phyloP scores from a whole-genome alignment of 108 stramenopile genomes.

The Skeletonema menzelii region DNA sequence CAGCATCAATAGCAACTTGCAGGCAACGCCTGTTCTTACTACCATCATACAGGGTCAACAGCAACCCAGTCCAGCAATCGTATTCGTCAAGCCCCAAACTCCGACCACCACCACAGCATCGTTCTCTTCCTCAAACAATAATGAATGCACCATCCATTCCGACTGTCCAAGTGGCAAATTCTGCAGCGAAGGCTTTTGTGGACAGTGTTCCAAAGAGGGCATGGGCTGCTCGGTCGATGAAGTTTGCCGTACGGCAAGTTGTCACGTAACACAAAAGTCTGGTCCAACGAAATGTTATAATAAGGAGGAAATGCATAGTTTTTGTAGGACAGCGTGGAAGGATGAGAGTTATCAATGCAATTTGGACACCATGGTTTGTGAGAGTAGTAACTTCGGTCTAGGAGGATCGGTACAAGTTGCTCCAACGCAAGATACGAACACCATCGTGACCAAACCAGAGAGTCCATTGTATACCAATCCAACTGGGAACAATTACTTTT shows the following conservation, averaged over 20 bases:
- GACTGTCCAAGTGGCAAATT: neutral
- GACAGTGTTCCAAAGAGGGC: slow-evolving; percentile 15
- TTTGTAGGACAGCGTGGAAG: neutral
- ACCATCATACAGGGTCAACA: neutral
- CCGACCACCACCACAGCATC: neutral
- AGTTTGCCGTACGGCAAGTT: slow-evolving; percentile 20
- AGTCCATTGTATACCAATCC: slow-evolving; percentile 28
- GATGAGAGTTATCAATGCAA: slow-evolving; percentile 10
- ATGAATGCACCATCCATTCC: neutral
- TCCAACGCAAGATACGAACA: neutral
- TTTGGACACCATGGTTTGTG: slow-evolving; percentile 26
- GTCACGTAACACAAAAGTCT: slow-evolving; percentile 5
- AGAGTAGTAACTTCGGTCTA: too few relatives aligned
- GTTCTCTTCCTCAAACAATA: neutral
- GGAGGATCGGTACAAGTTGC: too few relatives aligned
- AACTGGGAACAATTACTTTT: slow-evolving; percentile 32
- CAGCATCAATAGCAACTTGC: neutral
- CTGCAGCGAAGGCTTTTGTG: slow-evolving; percentile 14
- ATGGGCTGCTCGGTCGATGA: slow-evolving; percentile 26
- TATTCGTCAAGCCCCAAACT: neutral
- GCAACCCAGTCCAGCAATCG: neutral
- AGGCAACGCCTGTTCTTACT: neutral
- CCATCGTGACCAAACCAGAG: neutral
- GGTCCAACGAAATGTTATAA: slow-evolving; percentile 20
- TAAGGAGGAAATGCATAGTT: slow-evolving; percentile 11